Percentiles rank a stretch among this genome's conserved stretches.
phyloP scores from a whole-genome alignment of 2,329 filamentous ascomycete genomes.

The Thielaviopsis punctulata region DNA sequence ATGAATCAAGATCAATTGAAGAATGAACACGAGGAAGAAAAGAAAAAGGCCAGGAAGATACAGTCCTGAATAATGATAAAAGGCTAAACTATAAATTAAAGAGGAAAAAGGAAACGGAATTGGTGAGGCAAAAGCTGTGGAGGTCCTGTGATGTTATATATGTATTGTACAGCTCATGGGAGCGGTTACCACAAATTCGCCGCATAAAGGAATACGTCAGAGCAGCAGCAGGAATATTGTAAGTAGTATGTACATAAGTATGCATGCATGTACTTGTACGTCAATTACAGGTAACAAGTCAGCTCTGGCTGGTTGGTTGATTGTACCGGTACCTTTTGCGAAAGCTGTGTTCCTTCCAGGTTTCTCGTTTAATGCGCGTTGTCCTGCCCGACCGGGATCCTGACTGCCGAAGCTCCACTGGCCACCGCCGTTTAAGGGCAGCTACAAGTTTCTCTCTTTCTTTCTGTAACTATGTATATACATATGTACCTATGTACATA shows the following conservation, averaged over 20 bases:
- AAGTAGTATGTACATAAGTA: background rate
- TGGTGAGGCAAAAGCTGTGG: too few relatives aligned
- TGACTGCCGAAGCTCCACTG: background rate
- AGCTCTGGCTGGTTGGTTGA: too few relatives aligned
- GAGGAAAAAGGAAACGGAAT: background rate
- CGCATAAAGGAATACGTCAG: background rate
- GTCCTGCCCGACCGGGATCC: background rate
- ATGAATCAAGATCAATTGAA: conserved; percentile 1
- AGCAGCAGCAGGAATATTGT: background rate
- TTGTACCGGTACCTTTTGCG: background rate
- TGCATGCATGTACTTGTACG: background rate
- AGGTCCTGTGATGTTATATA: too few relatives aligned
- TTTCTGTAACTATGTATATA: too few relatives aligned
- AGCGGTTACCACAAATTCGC: too few relatives aligned
- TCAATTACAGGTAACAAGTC: too few relatives aligned
- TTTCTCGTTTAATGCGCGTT: background rate
- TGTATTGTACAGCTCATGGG: too few relatives aligned
- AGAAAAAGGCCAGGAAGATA: background rate
- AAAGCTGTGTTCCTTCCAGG: background rate
- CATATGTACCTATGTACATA: too few relatives aligned
- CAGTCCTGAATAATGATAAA: background rate
- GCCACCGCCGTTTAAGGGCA: background rate
- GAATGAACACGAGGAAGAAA: too few relatives aligned
- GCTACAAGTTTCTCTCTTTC: background rate
- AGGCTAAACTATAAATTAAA: background rate